Evolutionary conservation across 2,329 filamentous ascomycete species (phyloP), one percentile per base, ranked within the genome.

Genomic region (Aaosphaeria pasadenensis): DNA sequence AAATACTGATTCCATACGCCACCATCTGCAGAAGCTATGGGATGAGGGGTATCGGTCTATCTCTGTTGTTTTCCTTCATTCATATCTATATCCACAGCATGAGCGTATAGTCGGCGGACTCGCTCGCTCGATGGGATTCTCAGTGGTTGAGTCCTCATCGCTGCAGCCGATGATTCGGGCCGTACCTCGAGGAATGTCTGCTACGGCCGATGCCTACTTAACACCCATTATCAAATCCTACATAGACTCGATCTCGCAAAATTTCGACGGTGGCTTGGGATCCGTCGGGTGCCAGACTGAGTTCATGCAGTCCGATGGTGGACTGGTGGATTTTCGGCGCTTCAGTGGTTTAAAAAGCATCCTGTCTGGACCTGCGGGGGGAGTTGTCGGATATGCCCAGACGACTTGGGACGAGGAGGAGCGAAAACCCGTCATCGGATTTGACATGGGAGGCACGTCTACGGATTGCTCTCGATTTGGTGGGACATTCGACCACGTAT

Each of bases 281-380:
- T 65, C 74, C 5, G 84, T 78, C 57, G 86, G 85, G 4, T 87
- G 88, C 4, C 77, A 89, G 51, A 95, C 89, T 69, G 89, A 95
- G 64, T 95, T 95, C 55, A 95, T 95, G 89, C 89, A 94, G 67
- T 89, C 85, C 13, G 88, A 92, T 53, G 88, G 88, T 30, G 80
- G 79, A 1, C 67, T 83, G 6, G 77, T 80, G 24, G 39, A 28
- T 24, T 28, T 36, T 36, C 33, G 33, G 33, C 9, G 33, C 9
- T 36, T 36, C 13, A 36, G 33, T 36, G 33, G 33, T 13, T 36
- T 36, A 13, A 41, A 11, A 24, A 24, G 9, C 13, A 36, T 36
- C 33, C 33, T 36, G 33, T 36, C 33, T 13, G 33, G 33, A 13
- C 33, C 33, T 36, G 33, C 33, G 13, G 33, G 9, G 9, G 33